A percentile compares a stretch with the other conserved stretches of the same genome.
These are phyloP conservation scores for Podila minutissima DNA, from an alignment of 192 early-diverging fungal species.

Conservation along the genomic window DNA sequence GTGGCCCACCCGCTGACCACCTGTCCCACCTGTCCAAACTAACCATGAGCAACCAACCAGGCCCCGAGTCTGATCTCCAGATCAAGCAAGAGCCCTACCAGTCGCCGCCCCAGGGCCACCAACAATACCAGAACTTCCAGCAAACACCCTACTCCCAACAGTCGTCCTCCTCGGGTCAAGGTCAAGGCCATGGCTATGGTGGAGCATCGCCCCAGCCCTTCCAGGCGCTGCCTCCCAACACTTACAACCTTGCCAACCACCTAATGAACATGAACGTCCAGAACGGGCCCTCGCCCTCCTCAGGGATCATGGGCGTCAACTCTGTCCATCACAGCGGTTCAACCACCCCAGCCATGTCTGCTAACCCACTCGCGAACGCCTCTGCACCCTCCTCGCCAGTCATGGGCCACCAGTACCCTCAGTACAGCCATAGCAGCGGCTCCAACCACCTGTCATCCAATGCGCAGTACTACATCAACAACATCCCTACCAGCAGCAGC, in stretches of 20 bases:
- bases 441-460: not conserved
- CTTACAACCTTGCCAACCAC: constrained; percentile 40
- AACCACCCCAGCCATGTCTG: constrained; percentile 35
- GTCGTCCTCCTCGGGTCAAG: not conserved
- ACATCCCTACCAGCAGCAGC: constrained; percentile 16
- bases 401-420: constrained; percentile 31
- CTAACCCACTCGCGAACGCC: constrained; percentile 4
- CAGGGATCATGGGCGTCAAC: constrained; percentile 15
- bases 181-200: not conserved
- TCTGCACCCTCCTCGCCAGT: constrained; percentile 42
- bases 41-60: constrained; percentile 30
- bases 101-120: not conserved
- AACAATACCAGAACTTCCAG: not conserved
- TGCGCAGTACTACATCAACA: constrained; percentile 14
- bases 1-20: not conserved
- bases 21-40: not conserved
- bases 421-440: constrained; percentile 21
- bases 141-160: not conserved
- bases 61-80: not conserved
- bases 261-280: constrained; percentile 44
- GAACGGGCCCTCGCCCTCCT: constrained; percentile 10
- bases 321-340: constrained; percentile 30
- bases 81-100: constrained; percentile 1
- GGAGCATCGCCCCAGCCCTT: constrained; percentile 32
- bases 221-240: constrained; percentile 25